Evolutionary conservation across 495 filamentous ascomycete species (phyloP), one percentile per base, ranked within the genome.

Genomic region (Evansstolkia leycettana): DNA sequence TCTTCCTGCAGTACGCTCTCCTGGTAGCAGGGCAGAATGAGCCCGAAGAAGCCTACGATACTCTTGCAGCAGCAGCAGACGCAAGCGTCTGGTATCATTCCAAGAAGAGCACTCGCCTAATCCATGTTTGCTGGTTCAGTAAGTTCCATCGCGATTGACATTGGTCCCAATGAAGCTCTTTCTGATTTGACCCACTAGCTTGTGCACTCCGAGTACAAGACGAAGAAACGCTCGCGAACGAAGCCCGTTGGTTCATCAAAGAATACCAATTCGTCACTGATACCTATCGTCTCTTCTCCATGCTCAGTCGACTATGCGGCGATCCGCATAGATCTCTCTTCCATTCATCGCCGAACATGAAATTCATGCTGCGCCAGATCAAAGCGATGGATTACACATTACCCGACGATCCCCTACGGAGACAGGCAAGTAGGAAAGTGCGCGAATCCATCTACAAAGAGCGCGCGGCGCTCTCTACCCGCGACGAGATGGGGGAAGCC

Each of bases 1-100:
- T 93, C n/a, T 92, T 96, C 51, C 70, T 87, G 29, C 75, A 87
- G 46, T 92, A 90, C 50, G 80, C 84, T 8, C 65, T 94, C 24
- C 58, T 72, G 11, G 70, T 84, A 2, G 80, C 87, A 13, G 70
- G 73, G 28, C 55, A 58, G 27, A 64, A 60, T 12, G 62, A 78
- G 18, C 44, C 57, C 7, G 65, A 73, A 16, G 78, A 81, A 34
- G 75, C 84, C 23, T 96, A 94, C 47, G 75, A 80, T 17, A 69
- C 78, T 4, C 76, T 92, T 40, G 71, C 80, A 27, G 71, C 77
- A 10, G 82, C 80, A 13, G 69, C 76, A 17, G 72, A 84, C 50
- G 76, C 84, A 9, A 81, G 78, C 41, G 72, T 94, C 31, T 98
- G 85, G 67, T 79, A 73, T 32, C 72, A 80, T 38, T 70, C 72